These are phyloP conservation scores for Hericium rajendrae DNA, from an alignment of 768 basidiomycete species.

Conservation along the genomic window DNA sequence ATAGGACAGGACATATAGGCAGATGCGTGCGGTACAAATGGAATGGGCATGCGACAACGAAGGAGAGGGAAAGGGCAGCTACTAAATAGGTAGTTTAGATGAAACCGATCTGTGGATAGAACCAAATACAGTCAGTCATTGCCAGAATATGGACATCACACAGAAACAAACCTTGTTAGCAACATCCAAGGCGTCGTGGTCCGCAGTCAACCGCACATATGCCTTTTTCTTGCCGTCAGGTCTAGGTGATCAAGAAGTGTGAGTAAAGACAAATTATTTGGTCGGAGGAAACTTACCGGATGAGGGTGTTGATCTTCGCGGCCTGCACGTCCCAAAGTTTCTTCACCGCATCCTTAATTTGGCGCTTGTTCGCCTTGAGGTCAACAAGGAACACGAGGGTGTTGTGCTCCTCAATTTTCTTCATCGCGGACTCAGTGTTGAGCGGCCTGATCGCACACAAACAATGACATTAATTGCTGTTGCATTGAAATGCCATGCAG, in stretches of 20 bases:
- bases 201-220: constrained; percentile 89
- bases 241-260: constrained; percentile 19
- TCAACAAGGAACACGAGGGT: constrained; percentile 98
- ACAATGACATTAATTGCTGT: neutral
- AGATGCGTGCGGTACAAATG: too few relatives aligned
- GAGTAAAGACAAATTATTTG: neutral
- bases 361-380: constrained; percentile 91
- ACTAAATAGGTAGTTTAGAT: neutral
- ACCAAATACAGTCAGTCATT: neutral
- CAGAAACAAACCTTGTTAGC: constrained; percentile 76
- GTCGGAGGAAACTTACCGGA: constrained; percentile 51
- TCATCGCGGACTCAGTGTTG: constrained; percentile 98
- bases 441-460: constrained; percentile 41
- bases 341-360: constrained; percentile 99
- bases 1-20: too few relatives aligned
- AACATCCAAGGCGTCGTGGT: constrained; percentile 93
- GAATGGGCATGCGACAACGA: too few relatives aligned
- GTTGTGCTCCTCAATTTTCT: constrained; percentile 99
- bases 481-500: neutral
- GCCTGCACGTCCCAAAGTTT: constrained; percentile 97
- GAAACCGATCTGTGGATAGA: neutral
- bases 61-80: too few relatives aligned
- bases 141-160: neutral
- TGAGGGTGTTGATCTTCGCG: constrained; percentile 95
- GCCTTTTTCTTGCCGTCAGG: constrained; percentile 99